Conservation (phyloP, 2,329 filamentous ascomycete genomes). For the Chaetomiaceae sp. region DNA sequence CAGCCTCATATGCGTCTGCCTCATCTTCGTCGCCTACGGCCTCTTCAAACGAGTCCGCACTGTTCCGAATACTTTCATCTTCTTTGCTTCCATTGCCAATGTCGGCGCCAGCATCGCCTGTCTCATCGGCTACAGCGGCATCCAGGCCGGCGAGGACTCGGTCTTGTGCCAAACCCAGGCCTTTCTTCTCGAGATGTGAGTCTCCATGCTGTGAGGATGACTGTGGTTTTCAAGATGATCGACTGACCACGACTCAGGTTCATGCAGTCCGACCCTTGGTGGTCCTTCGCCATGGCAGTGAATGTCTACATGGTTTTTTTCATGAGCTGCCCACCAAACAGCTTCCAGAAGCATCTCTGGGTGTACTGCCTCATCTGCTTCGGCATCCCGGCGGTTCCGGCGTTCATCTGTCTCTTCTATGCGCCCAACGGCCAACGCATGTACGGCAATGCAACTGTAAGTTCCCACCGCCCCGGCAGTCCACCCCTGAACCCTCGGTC, state of each 20-base stretch:
- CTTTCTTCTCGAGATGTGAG: constrained; percentile 65
- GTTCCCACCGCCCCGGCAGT: constrained; percentile 23
- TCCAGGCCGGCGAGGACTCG: constrained; percentile 49
- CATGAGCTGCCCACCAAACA: constrained; percentile 56
- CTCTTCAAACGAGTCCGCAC: constrained; percentile 50
- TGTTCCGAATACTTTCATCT: constrained; percentile 58
- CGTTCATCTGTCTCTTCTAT: constrained; percentile 55
- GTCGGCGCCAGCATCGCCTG: constrained; percentile 60
- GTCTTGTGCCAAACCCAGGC: constrained; percentile 58
- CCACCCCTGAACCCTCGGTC: background rate
- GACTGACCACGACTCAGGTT: constrained; percentile 51
- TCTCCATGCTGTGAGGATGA: too few relatives aligned
- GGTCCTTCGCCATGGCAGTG: constrained; percentile 76
- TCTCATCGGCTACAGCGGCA: constrained; percentile 64
- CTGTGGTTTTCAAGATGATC: too few relatives aligned
- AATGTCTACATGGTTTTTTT: constrained; percentile 73
- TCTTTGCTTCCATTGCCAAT: constrained; percentile 58
- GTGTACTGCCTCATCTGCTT: constrained; percentile 68
- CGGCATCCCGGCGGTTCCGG: constrained; percentile 64
- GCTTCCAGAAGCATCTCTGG: constrained; percentile 69
- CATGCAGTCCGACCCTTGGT: constrained; percentile 71
- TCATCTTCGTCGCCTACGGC: constrained; percentile 50
- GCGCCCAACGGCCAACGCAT: constrained; percentile 19
- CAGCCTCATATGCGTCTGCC: constrained; percentile 47
- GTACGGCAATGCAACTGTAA: constrained; percentile 55